These are phyloP conservation scores for Moricandia arvensis DNA, from an alignment of 345 rosid genomes.

Conservation along the genomic window DNA sequence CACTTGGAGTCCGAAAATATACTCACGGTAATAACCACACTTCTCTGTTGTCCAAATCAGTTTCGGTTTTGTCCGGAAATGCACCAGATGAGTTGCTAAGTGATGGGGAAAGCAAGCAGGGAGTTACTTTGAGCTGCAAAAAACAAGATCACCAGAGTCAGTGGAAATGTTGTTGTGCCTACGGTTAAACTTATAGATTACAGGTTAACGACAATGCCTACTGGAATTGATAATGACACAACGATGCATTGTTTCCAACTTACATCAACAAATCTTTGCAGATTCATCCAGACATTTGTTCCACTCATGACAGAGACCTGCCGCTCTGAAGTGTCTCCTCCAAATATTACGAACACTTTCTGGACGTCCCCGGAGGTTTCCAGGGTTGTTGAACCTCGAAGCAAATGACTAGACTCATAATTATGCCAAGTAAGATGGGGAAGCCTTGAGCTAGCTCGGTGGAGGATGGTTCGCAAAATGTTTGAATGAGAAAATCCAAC, in stretches of 20 bases:
- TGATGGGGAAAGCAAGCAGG: conserved; percentile 76
- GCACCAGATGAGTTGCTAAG: conserved; percentile 36
- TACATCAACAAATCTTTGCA: conserved; percentile 80
- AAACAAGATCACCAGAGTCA: conserved; percentile 34
- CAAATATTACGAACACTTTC: conserved; percentile 80
- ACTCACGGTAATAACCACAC: conserved; percentile 91
- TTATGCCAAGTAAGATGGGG: conserved; percentile 53
- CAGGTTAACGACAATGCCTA: not conserved
- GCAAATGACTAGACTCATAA: conserved; percentile 42
- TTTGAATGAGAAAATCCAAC: conserved; percentile 97
- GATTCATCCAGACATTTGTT: conserved; percentile 91
- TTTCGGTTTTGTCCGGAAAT: conserved; percentile 33
- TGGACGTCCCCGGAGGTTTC: conserved; percentile 36
- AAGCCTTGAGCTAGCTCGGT: conserved; percentile 77
- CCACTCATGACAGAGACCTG: conserved; percentile 98
- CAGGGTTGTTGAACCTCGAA: conserved; percentile 32
- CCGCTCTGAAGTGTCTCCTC: conserved; percentile 94
- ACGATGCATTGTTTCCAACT: conserved; percentile 36
- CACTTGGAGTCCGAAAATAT: conserved; percentile 15
- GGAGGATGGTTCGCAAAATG: conserved; percentile 70
- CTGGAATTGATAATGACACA: not conserved
- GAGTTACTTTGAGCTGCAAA: conserved; percentile 81
- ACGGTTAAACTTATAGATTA: not conserved
- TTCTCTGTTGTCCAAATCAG: conserved; percentile 49
- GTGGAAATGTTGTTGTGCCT: not conserved